Evolutionary conservation across 441 rosid genomes (phyloP).

Genomic region (Biscutella laevigata): DNA sequence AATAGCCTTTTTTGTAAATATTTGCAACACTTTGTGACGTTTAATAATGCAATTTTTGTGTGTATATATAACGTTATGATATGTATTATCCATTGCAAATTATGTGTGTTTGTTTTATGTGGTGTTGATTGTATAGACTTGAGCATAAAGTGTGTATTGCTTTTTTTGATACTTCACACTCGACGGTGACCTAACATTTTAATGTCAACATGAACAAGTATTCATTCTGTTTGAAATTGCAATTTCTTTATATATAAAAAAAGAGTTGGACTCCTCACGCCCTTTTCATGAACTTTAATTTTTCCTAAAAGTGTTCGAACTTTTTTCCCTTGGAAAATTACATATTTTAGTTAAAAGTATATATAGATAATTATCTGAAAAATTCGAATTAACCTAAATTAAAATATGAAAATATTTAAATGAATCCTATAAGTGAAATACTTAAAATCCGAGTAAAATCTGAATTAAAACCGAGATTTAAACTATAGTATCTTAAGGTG

Average conservation of each 20-base stretch:
- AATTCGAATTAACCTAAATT: no score
- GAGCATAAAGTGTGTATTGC: neutral
- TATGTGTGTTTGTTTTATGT: neutral
- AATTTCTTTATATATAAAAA: neutral
- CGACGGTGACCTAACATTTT: neutral
- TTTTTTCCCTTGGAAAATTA: neutral
- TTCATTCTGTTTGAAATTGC: neutral
- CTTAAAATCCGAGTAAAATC: no score
- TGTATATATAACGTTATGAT: no score
- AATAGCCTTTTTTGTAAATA: no score
- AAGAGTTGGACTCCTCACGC: constrained; percentile 8
- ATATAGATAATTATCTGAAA: no score
- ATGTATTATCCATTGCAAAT: neutral
- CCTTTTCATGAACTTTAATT: constrained; percentile 13
- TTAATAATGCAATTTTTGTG: no score
- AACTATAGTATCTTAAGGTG: no score
- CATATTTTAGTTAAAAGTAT: neutral
- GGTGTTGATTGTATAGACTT: neutral
- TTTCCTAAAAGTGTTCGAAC: neutral
- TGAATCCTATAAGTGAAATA: no score
- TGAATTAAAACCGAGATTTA: no score
- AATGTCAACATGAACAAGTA: constrained; percentile 8
- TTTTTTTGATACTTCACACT: neutral
- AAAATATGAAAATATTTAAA: no score
- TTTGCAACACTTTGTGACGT: no score